Conservation (phyloP, 2,329 filamentous ascomycete species). For the Fusarium papillatum region DNA sequence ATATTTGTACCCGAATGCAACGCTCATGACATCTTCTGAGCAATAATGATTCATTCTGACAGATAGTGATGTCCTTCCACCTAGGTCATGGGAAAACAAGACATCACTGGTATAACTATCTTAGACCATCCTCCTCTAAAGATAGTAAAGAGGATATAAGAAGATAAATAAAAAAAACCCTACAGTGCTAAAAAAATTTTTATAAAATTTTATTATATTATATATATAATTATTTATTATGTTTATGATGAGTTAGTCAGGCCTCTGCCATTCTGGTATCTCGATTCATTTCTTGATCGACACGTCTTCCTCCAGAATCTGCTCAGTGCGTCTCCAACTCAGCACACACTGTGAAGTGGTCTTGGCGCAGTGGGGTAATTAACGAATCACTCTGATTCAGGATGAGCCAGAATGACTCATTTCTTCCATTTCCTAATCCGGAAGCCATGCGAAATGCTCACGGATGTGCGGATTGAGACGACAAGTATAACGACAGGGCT, state of each 20-base stretch:
- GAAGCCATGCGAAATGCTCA: too few species aligned
- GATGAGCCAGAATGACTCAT: constrained; percentile 53
- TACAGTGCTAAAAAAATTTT: neutral
- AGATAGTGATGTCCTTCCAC: constrained; percentile 2
- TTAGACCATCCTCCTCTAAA: neutral
- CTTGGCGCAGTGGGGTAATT: neutral
- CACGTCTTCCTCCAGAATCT: too few species aligned
- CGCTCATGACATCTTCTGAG: constrained; percentile 18
- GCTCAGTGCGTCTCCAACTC: too few species aligned
- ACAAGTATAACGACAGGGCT: neutral
- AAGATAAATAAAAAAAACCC: neutral
- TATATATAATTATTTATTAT: neutral
- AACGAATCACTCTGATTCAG: constrained; percentile 20
- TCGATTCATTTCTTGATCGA: too few species aligned
- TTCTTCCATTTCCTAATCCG: constrained; percentile 29
- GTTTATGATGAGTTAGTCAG: too few species aligned
- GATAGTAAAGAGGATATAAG: neutral
- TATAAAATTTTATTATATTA: neutral
- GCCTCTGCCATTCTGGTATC: too few species aligned
- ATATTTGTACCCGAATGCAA: neutral
- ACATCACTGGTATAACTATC: too few species aligned
- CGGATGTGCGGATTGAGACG: neutral
- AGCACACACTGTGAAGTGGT: too few species aligned
- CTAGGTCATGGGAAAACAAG: too few species aligned
- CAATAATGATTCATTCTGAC: constrained; percentile 45